Base-by-base conservation (phyloP, 371 early-diverging fungal species). In the Blakeslea trispora region DNA sequence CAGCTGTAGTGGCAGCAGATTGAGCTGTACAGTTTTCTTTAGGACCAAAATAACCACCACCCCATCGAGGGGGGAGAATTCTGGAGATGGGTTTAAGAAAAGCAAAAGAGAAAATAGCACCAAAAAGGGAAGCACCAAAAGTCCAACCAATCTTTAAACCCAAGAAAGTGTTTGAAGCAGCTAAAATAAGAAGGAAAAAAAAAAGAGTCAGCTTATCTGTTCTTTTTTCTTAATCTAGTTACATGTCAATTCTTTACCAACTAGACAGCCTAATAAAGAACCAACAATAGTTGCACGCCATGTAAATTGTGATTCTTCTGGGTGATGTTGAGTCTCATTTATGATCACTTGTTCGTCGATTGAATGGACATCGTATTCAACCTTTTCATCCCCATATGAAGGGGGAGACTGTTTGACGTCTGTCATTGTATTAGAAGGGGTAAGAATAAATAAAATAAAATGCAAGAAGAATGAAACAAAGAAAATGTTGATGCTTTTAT, bases 71-170 rank as follows among this genome's bases (percentile, higher is more conserved):
- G 13, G 84, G 84, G 19, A 79, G 62, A 3, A 69, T 22, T 18
- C 59, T 61, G 15, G 85, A 80, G 0, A 90, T 17, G 9, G 85
- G 85, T 57, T 85, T 87, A 45, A 90, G 46, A 47, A 85, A 80
- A 24, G 82, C 83, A 67, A 87, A 89, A 17, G 85, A 85, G 47
- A 87, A 77, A 53, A 87, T 86, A 50, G 88, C 80, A 34, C 87
- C 90, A 63, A 87, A 84, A 15, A 89, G 67, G 4, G 85, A 80
- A 5, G 88, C 89, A 55, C 87, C 87, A 66, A 90, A 90, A 9
- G 85, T 77, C 83, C 86, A 87, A 32, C 89, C 88, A 42, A 84
- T 79, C 61, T 83, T 88, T 19, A 90, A 68, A 57, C 90, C 90
- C 19, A 88, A 78, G 51, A 88, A 90, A 59, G 86, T 74, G 68